Evolutionary conservation across 371 early-diverging fungal species (phyloP).

Genomic region (Mucor plumbeus): DNA sequence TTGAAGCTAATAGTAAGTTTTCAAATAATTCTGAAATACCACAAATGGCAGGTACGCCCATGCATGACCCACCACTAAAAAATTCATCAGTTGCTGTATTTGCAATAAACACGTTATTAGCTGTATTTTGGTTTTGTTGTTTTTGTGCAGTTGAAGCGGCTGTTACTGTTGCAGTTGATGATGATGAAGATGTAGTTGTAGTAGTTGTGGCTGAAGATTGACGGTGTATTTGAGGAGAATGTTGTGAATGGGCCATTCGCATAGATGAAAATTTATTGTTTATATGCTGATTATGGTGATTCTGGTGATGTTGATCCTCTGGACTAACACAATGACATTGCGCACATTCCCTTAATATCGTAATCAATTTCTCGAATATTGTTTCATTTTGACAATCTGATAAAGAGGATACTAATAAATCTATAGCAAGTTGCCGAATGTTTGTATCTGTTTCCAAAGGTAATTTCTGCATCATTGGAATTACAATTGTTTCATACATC

Average conservation of each 20-base stretch:
- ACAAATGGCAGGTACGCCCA: constrained; percentile 39
- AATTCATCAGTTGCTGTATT: not conserved
- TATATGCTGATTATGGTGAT: not conserved
- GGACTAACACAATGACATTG: constrained; percentile 43
- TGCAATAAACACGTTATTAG: not conserved
- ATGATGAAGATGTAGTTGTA: not conserved
- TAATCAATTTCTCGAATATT: constrained; percentile 54
- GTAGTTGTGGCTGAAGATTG: not conserved
- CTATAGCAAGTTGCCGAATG: constrained; percentile 54
- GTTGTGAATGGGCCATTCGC: not conserved
- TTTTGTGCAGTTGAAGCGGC: not conserved
- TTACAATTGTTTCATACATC: constrained; percentile 56
- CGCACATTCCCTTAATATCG: constrained; percentile 46
- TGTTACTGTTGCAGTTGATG: not conserved
- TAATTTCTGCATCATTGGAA: constrained; percentile 62
- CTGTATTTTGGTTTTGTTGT: not conserved
- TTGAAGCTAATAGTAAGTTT: constrained; percentile 34
- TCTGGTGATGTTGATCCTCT: not conserved
- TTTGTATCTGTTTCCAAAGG: constrained; percentile 55
- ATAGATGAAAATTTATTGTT: not conserved
- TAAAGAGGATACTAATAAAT: constrained; percentile 52
- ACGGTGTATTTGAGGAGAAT: not conserved
- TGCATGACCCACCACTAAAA: constrained; percentile 19
- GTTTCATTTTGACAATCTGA: constrained; percentile 40
- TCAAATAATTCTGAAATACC: constrained; percentile 49